A percentile compares a stretch with the other conserved stretches of the same genome.
These are phyloP conservation scores for Gastrodia elata DNA, from an alignment of 106 monocot genomes.

Conservation along the genomic window DNA sequence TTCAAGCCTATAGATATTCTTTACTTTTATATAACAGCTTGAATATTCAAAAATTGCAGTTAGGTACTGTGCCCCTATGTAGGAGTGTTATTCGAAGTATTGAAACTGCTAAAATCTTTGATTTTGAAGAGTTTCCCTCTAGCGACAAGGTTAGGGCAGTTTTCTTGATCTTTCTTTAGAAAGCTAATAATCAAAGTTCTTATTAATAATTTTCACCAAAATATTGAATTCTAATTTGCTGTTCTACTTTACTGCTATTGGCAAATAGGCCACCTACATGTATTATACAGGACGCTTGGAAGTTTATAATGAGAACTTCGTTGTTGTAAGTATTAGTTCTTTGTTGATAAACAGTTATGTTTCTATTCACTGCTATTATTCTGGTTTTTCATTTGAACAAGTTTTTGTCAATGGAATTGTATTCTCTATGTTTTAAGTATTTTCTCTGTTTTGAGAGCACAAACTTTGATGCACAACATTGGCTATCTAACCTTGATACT, in stretches of 20 bases:
- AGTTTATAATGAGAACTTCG: slow-evolving; percentile 88
- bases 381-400: background rate
- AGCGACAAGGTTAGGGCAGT: slow-evolving; percentile 63
- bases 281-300: slow-evolving; percentile 96
- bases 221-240: background rate
- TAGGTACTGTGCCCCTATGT: slow-evolving; percentile 91
- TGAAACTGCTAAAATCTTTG: slow-evolving; percentile 91
- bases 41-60: slow-evolving; percentile 37
- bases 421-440: background rate
- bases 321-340: slow-evolving; percentile 44
- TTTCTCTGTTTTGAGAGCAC: background rate
- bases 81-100: slow-evolving; percentile 94
- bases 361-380: background rate
- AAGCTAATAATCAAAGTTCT: background rate
- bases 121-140: slow-evolving; percentile 88
- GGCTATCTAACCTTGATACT: background rate
- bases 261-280: slow-evolving; percentile 82
- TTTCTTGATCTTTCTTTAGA: background rate
- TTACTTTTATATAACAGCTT: background rate
- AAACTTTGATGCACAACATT: background rate
- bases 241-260: slow-evolving; percentile 4
- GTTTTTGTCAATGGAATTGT: background rate
- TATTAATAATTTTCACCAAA: slow-evolving; percentile 4
- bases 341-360: background rate
- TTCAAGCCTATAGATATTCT: background rate